These are phyloP conservation scores for Euphorbia pulcherrima DNA, from an alignment of 345 rosid species.

Conservation along the genomic window DNA sequence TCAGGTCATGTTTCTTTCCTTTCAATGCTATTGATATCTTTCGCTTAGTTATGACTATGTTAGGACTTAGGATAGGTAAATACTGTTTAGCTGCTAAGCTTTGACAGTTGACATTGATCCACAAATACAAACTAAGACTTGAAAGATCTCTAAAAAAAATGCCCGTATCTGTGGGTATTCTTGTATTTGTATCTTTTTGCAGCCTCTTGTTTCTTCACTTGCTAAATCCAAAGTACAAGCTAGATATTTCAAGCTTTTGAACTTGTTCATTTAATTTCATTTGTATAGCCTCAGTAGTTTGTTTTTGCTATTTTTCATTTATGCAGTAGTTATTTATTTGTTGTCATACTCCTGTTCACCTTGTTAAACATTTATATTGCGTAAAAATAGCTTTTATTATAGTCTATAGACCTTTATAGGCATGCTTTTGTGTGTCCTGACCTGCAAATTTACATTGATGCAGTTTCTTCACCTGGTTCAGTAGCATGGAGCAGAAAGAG, in stretches of 20 bases:
- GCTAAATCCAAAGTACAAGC: not conserved
- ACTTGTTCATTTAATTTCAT: not conserved
- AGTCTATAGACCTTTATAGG: not conserved
- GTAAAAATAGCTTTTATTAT: not conserved
- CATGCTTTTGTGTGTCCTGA: not conserved
- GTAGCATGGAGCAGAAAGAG: slow-evolving; percentile 52
- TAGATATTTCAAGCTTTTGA: not conserved
- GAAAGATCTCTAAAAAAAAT: not conserved
- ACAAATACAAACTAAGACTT: not conserved
- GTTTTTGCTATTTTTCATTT: not conserved
- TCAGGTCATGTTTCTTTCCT: not conserved
- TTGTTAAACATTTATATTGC: not conserved
- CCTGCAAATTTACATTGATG: slow-evolving; percentile 10
- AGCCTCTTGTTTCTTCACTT: not conserved
- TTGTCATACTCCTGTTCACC: not conserved
- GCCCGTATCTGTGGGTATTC: not conserved
- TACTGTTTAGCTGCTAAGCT: not conserved
- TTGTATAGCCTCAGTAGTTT: not conserved
- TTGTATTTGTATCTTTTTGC: not conserved
- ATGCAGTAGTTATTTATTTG: not conserved
- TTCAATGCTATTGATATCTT: not conserved
- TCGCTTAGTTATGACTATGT: not conserved
- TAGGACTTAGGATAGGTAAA: not conserved
- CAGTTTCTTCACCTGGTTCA: slow-evolving; percentile 94
- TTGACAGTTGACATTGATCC: not conserved